These are phyloP conservation scores for Claviceps paspali DNA, from an alignment of 2,329 filamentous ascomycete species.

Conservation along the genomic window DNA sequence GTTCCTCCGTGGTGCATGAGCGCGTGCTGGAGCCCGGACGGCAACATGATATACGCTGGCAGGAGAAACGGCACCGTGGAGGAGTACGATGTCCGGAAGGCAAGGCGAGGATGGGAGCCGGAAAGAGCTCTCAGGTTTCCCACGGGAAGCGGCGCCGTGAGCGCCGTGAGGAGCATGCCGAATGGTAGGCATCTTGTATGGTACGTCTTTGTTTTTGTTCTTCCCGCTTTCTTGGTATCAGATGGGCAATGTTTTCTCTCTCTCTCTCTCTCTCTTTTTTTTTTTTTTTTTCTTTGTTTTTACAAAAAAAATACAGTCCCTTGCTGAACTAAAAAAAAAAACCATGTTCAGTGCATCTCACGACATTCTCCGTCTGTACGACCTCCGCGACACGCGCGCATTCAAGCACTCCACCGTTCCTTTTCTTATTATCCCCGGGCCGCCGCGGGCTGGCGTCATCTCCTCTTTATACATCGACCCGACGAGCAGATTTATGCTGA, in stretches of 20 bases:
- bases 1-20: conserved; percentile 97
- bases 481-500: conserved; percentile 80
- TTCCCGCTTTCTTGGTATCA: not conserved
- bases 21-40: conserved; percentile 89
- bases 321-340: no score
- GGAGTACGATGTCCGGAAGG: conserved; percentile 78
- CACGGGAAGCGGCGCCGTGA: conserved; percentile 76
- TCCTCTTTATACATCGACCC: conserved; percentile 76
- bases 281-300: not conserved
- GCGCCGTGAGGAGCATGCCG: conserved; percentile 75
- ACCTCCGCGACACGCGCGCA: conserved; percentile 52
- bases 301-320: no score
- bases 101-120: conserved; percentile 49
- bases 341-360: conserved; percentile 80
- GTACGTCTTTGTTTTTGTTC: conserved; percentile 14
- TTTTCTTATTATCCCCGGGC: conserved; percentile 91
- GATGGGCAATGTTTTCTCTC: not conserved
- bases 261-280: not conserved
- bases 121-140: conserved; percentile 77
- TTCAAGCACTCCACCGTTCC: conserved; percentile 68
- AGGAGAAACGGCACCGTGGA: conserved; percentile 86
- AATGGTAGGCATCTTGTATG: conserved; percentile 88
- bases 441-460: conserved; percentile 68
- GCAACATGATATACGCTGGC: conserved; percentile 88
- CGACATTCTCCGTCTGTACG: conserved; percentile 87